Evolutionary conservation across 169 alveolate genomes (phyloP).

Genomic region (Toxoplasma gondii): DNA sequence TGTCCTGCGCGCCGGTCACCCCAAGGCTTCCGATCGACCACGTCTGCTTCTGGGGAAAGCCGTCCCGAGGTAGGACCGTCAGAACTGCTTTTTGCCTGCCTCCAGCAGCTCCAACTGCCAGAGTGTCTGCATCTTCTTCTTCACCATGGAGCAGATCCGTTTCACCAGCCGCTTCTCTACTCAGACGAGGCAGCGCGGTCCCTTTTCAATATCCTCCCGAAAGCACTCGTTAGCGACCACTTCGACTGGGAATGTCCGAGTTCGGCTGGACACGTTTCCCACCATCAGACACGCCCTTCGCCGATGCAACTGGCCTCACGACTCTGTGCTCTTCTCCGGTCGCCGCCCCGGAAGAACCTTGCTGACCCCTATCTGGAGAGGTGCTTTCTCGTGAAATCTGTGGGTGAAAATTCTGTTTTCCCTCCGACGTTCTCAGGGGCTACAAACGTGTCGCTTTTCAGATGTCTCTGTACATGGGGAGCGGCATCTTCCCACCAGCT

Average conservation of each 20-base stretch:
- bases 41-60: not conserved
- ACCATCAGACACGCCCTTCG: not conserved
- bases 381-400: not conserved
- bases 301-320: slow-evolving; percentile 4
- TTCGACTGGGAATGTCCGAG: not conserved
- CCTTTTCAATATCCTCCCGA: not conserved
- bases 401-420: not conserved
- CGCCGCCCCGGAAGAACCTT: not conserved
- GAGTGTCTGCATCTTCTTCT: not conserved
- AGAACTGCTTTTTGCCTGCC: not conserved
- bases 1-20: not conserved
- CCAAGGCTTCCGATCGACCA: not conserved
- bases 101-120: slow-evolving; percentile 10
- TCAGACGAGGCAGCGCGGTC: not conserved
- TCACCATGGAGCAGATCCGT: slow-evolving; percentile 32
- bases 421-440: not conserved
- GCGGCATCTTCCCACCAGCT: slow-evolving; percentile 26
- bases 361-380: not conserved
- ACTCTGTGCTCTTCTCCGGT: not conserved
- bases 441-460: not conserved
- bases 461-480: slow-evolving; percentile 37
- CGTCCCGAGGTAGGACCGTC: not conserved
- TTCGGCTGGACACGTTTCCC: not conserved
- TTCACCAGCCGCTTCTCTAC: not conserved
- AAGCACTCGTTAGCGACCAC: not conserved